Evolutionary conservation across 2,329 filamentous ascomycete genomes (phyloP).

Genomic region (Lithohypha guttulata): DNA sequence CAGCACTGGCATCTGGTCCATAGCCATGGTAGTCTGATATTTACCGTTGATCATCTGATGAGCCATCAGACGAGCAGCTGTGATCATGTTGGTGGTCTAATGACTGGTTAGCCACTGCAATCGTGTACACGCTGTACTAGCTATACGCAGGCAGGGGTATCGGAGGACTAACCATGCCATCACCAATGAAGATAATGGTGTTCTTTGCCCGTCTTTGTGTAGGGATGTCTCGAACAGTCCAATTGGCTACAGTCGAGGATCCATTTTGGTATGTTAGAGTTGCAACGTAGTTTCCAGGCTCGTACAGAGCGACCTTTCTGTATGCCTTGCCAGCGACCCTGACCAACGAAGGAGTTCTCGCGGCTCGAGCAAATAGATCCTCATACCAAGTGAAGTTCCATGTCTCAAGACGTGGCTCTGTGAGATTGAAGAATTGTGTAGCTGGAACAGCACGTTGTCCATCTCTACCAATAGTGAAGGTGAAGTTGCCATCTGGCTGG

Average conservation of each 20-base stretch:
- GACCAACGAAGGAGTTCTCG: slow-evolving; percentile 57
- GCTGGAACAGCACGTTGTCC: slow-evolving; percentile 44
- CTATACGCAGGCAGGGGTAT: no score
- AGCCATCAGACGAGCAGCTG: slow-evolving; percentile 64
- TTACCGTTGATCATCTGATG: slow-evolving; percentile 78
- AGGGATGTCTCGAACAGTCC: slow-evolving; percentile 62
- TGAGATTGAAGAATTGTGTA: slow-evolving; percentile 56
- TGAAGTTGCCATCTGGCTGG: slow-evolving; percentile 63
- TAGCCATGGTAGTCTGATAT: slow-evolving; percentile 62
- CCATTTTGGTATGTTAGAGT: slow-evolving; percentile 65
- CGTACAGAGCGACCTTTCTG: slow-evolving; percentile 61
- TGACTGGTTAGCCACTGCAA: no score
- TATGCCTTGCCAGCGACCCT: slow-evolving; percentile 73
- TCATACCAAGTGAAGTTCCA: slow-evolving; percentile 83
- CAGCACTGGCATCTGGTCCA: slow-evolving; percentile 76
- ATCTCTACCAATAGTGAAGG: slow-evolving; percentile 60
- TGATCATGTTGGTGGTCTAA: slow-evolving; percentile 5
- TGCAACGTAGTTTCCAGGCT: slow-evolving; percentile 69
- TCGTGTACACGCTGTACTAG: no score
- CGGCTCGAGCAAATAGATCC: slow-evolving; percentile 67
- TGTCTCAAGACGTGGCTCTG: slow-evolving; percentile 62
- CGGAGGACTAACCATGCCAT: no score
- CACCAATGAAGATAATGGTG: slow-evolving; percentile 66
- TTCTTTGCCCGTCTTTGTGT: slow-evolving; percentile 70
- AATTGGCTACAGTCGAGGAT: slow-evolving; percentile 61